Evolutionary conservation across 139 green algal genomes (phyloP).

Genomic region (Nannochloris sp.): DNA sequence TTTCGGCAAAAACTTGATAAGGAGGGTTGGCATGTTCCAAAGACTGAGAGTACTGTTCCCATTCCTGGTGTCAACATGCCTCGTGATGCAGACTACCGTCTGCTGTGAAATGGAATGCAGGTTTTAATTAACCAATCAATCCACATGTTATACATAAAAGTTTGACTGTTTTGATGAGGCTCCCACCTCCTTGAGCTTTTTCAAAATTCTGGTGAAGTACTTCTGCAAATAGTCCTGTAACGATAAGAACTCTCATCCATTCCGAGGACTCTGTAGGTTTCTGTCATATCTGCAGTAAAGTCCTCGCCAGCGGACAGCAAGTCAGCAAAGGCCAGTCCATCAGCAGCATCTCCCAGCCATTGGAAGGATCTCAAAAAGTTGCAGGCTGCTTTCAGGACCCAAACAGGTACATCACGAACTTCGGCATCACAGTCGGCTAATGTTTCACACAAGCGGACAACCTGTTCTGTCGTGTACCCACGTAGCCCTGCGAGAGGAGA

Average conservation of each 20-base stretch:
- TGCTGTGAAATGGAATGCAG: neutral
- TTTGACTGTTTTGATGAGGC: conserved; percentile 75
- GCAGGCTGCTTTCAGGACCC: conserved; percentile 74
- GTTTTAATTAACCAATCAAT: neutral
- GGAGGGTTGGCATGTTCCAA: conserved; percentile 32
- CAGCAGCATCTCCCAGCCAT: conserved; percentile 85
- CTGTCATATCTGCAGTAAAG: conserved; percentile 81
- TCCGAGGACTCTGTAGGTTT: conserved; percentile 82
- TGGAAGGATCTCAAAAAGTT: conserved; percentile 70
- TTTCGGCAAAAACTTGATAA: conserved; percentile 36
- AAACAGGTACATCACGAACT: conserved; percentile 82
- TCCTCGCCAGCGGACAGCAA: conserved; percentile 78
- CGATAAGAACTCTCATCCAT: conserved; percentile 67
- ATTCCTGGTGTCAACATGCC: conserved; percentile 27
- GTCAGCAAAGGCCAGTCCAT: conserved; percentile 90
- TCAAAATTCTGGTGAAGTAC: conserved; percentile 91
- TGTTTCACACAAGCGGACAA: conserved; percentile 88
- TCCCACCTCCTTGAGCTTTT: conserved; percentile 98
- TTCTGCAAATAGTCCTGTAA: conserved; percentile 87
- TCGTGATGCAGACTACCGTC: neutral
- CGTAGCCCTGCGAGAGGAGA: conserved; percentile 83
- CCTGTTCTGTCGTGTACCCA: conserved; percentile 82
- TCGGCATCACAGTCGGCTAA: conserved; percentile 68
- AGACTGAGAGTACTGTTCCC: conserved; percentile 27
- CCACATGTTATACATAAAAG: conserved; percentile 77